Percentiles rank a stretch among this genome's conserved stretches.
Evolutionary conservation across 1,284 basidiomycete species (phyloP).

Genomic region (Ceratorhiza oryzae-sativae): DNA sequence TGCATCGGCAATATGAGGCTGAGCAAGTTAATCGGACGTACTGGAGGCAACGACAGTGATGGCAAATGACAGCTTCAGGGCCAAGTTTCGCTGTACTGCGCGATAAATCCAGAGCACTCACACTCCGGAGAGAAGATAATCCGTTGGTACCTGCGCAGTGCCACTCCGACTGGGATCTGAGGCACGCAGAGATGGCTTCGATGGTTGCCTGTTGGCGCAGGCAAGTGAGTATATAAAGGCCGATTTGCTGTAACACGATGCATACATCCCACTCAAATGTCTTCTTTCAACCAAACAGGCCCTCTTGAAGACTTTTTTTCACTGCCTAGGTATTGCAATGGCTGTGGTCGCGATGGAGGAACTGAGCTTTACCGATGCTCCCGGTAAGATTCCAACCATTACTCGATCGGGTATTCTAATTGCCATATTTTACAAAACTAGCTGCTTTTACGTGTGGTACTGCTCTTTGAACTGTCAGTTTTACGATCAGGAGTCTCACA

Average conservation of each 20-base stretch:
- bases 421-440: background rate
- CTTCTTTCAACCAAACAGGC: background rate
- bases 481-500: background rate
- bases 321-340: background rate
- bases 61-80: background rate
- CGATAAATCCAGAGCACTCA: background rate
- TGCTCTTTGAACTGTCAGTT: conserved; percentile 4
- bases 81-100: background rate
- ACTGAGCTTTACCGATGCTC: background rate
- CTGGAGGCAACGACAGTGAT: background rate
- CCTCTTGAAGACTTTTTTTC: background rate
- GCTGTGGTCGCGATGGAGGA: background rate
- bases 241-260: background rate
- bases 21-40: background rate
- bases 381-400: background rate
- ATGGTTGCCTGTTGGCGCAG: background rate
- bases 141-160: background rate
- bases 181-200: background rate
- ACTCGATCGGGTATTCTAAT: background rate
- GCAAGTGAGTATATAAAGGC: background rate
- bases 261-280: background rate
- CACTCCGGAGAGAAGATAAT: background rate
- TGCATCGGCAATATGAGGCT: background rate
- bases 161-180: background rate
- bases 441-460: conserved; percentile 19